Evolutionary conservation across 129 eudicot species (phyloP).

Genomic region (Artemisia argyi): DNA sequence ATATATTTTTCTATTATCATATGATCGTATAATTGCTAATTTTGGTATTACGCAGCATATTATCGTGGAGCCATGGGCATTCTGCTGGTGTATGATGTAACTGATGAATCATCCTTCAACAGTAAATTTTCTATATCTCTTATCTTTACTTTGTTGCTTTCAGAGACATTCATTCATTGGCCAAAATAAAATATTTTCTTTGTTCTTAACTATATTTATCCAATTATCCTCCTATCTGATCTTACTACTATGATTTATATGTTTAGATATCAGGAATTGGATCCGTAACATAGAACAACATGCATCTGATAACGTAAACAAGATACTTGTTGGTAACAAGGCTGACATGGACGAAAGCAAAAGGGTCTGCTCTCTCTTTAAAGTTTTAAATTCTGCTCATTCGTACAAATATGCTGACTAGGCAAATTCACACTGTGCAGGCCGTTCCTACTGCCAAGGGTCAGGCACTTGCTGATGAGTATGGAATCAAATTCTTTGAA

Average conservation of each 20-base stretch:
- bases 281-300: slow-evolving; percentile 94
- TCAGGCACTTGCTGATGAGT: slow-evolving; percentile 95
- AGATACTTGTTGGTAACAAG: slow-evolving; percentile 86
- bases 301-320: slow-evolving; percentile 93
- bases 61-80: slow-evolving; percentile 98
- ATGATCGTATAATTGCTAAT: not conserved
- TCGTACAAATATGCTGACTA: slow-evolving; percentile 17
- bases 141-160: slow-evolving; percentile 1
- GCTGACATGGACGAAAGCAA: slow-evolving; percentile 97
- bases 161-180: too few relatives aligned
- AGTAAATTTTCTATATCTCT: slow-evolving; percentile 45
- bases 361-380: slow-evolving; percentile 43
- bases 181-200: not conserved
- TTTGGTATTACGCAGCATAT: slow-evolving; percentile 61
- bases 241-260: slow-evolving; percentile 18
- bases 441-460: slow-evolving; percentile 94
- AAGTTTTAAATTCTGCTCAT: not conserved
- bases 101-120: slow-evolving; percentile 87
- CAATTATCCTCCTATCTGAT: slow-evolving; percentile 5
- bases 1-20: too few relatives aligned
- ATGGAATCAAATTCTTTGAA: slow-evolving; percentile 89
- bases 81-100: slow-evolving; percentile 88
- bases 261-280: slow-evolving; percentile 87
- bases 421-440: slow-evolving; percentile 37
- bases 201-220: not conserved